Percentiles rank a stretch among this genome's conserved stretches.
phyloP scores from a whole-genome alignment of 495 filamentous ascomycete species.

The Hypoxylon crocopeplum region DNA sequence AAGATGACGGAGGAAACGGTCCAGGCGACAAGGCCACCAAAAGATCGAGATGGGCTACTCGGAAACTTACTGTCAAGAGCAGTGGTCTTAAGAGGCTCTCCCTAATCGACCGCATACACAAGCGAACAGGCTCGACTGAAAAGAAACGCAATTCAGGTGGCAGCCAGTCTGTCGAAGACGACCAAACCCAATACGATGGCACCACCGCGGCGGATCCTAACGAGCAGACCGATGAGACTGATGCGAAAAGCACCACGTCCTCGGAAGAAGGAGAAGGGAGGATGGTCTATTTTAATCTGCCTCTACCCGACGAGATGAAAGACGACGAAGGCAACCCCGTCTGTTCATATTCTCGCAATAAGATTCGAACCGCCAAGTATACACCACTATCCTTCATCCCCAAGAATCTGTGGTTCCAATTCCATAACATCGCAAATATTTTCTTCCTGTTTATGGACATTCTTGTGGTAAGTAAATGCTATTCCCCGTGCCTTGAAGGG shows the following conservation, averaged over 20 bases:
- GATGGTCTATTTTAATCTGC: conserved; percentile 82
- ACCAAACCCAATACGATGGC: conserved; percentile 46
- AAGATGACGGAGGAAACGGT: conserved; percentile 51
- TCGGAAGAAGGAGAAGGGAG: conserved; percentile 43
- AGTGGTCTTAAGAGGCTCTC: conserved; percentile 81
- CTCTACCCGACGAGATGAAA: conserved; percentile 76
- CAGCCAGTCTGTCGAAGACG: conserved; percentile 52
- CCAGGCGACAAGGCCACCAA: conserved; percentile 57
- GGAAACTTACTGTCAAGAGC: conserved; percentile 74
- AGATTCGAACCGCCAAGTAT: conserved; percentile 97
- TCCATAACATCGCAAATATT: conserved; percentile 98
- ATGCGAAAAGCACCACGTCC: conserved; percentile 37
- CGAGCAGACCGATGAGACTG: conserved; percentile 20
- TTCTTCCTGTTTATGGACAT: conserved; percentile 98
- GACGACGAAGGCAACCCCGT: conserved; percentile 83
- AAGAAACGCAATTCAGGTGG: conserved; percentile 73
- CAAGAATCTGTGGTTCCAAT: conserved; percentile 96
- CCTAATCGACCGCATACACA: conserved; percentile 79
- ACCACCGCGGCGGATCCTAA: conserved; percentile 43
- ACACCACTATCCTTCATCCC: conserved; percentile 96
- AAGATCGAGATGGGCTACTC: conserved; percentile 92
- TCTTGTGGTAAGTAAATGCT: conserved; percentile 72
- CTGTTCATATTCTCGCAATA: conserved; percentile 82
- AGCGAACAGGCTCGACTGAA: conserved; percentile 66
- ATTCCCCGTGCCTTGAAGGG: background rate